These are phyloP conservation scores for Cercophora sp. DNA, from an alignment of 495 filamentous ascomycete genomes.

Conservation along the genomic window DNA sequence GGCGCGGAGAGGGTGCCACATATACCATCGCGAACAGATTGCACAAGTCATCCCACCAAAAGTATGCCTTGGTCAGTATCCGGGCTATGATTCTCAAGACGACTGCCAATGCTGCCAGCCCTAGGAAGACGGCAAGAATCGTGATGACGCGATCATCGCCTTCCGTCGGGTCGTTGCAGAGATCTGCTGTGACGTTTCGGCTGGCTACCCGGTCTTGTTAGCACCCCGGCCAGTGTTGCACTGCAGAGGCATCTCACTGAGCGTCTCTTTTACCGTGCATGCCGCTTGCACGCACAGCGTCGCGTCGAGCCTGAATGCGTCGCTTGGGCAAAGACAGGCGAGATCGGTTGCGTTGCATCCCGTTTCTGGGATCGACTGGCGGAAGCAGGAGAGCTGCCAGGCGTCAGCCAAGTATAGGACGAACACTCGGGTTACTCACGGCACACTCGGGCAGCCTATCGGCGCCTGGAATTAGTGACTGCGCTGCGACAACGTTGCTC, in stretches of 20 bases:
- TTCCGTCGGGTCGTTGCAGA: conserved; percentile 11
- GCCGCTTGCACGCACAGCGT: conserved; percentile 11
- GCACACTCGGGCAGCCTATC: background rate
- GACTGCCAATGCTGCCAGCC: conserved; percentile 22
- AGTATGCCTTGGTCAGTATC: conserved; percentile 26
- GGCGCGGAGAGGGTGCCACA: background rate
- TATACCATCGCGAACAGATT: conserved; percentile 26
- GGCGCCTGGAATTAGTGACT: background rate
- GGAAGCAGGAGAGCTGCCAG: conserved; percentile 7
- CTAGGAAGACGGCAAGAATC: conserved; percentile 19
- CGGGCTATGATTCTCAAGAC: conserved; percentile 24
- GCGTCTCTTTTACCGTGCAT: conserved; percentile 19
- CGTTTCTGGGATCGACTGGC: conserved; percentile 6
- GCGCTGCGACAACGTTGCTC: background rate
- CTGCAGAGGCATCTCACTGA: conserved; percentile 13
- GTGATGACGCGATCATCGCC: conserved; percentile 15
- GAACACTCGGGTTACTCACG: too few species aligned
- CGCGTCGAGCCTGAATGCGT: background rate
- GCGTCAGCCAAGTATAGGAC: too few species aligned
- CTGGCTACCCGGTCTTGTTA: conserved; percentile 13
- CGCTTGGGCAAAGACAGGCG: conserved; percentile 22
- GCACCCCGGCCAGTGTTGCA: background rate
- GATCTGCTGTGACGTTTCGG: conserved; percentile 17
- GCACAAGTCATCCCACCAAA: conserved; percentile 33
- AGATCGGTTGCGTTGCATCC: conserved; percentile 14